Evolutionary conservation across 2,329 filamentous ascomycete species (phyloP), one percentile per base, ranked within the genome.

Genomic region (Venturia pyrina): DNA sequence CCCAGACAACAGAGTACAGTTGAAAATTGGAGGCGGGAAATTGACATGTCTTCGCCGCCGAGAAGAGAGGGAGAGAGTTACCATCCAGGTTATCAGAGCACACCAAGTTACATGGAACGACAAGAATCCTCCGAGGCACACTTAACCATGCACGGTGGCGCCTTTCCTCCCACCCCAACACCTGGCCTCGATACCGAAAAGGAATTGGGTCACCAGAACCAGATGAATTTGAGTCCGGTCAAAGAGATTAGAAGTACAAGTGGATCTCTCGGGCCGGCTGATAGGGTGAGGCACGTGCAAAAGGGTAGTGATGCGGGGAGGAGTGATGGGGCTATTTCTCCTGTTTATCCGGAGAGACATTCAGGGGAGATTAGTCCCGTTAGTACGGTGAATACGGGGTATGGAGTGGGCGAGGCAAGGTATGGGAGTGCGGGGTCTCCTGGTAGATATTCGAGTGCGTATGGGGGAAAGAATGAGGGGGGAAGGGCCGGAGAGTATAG

Each of bases 101-200:
- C 78, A 32, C 75, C 76, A 4, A 77, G 74, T 4, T 81, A 80
- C 67, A 68, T 80, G 37, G 75, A 76, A 2, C 70, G 79, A 53
- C 79, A 81, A 70, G 73, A 75, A 67, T 79, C 77, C 66, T 75
- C 78, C 37, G 74, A 71, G 5, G 75, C 78, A 66, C 75, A 79
- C 34, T 59, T 78, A 63, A 80, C 78, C 1, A 81, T 81, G 79
- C 79, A 80, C 65, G 79, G 79, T 10, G 75, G 44, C 24, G 43
- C 62, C n/a, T 24, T 64, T 11, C 41, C 34, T 5, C 62, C 41
- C 1, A 43, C 59, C 19, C 60, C 40, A 5, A 48, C 40, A 44
- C 40, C 44, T 1, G 60, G 60, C n/a, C 60, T 41, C 7, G 44
- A 44, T 6, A 24, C n/a, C 5, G 60, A 44, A 62, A 62, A 44